Evolutionary conservation across 2,329 filamentous ascomycete genomes (phyloP), one percentile per base, ranked within the genome.

Genomic region (Colletotrichum neosansevieriae): DNA sequence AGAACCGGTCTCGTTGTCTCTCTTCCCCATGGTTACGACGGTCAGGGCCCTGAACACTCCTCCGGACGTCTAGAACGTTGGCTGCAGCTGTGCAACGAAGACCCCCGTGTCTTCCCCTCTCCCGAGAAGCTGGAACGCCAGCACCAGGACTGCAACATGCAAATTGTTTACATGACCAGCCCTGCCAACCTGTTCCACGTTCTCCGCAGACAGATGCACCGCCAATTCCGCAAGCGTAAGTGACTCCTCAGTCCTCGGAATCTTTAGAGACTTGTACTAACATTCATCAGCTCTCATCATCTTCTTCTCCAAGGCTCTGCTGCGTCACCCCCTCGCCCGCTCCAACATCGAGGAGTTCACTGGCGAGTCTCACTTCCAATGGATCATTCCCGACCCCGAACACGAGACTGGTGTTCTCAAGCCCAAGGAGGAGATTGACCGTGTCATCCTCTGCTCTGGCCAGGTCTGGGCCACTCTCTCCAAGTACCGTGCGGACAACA

Each of bases 131-230:
- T 98, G 70, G 91, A 97, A 63, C 94, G 96, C 74, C 96, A 98
- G 83, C 96, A 99, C 85, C 96, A 99, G 84, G 96, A 99, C 84
- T 97, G 94, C 87, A 99, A 99, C 85, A 97, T 99, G 90, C 96
- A 99, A 84, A 92, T 99, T 79, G 94, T 91, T 63, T 97, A 96
- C 86, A 94, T 97, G 89, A 99, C 96, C n/a, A 93, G 92, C 53
- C 96, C 96, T 32, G 88, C 95, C 72, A 99, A 99, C 82, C 82
- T 97, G 79, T 99, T 99, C 91, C 96, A 99, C 83, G 91, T 96
- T 73, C 88, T 99, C 72, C 92, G 96, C 79, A 90, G 96, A 82
- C 96, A 99, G 85, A 97, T 99, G 91, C 94, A 98, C 87, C 90
- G 96, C 77, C 95, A 99, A 79, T 99, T 99, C 92, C 91, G 96